Percentiles rank a stretch among this genome's conserved stretches.
These are phyloP conservation scores for Hyphopichia buzzinii DNA, from an alignment of 1,139 yeast genomes.

Conservation along the genomic window DNA sequence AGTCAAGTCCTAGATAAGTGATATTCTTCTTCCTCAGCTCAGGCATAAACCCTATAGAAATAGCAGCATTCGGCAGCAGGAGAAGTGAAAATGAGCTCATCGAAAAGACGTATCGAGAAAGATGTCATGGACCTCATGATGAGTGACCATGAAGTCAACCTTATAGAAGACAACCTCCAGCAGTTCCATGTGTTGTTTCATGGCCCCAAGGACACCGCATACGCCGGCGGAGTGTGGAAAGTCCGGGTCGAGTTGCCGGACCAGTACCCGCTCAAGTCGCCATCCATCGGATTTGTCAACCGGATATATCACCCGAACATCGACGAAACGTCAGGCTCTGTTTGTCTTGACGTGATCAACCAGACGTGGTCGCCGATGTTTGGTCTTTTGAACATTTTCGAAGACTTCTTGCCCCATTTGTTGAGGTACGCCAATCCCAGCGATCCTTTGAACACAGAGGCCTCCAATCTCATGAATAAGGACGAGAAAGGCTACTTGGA, in stretches of 20 bases:
- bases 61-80: too few species aligned
- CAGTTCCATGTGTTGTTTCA: constrained; percentile 82
- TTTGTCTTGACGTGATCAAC: constrained; percentile 93
- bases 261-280: constrained; percentile 93
- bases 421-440: constrained; percentile 90
- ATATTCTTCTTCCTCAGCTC: too few species aligned
- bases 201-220: constrained; percentile 89
- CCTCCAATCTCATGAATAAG: constrained; percentile 75
- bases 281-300: constrained; percentile 91
- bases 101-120: constrained; percentile 88
- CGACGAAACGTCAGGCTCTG: constrained; percentile 87
- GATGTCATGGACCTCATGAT: constrained; percentile 97
- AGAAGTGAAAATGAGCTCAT: constrained; percentile 55
- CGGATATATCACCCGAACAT: constrained; percentile 93
- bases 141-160: constrained; percentile 89
- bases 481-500: constrained; percentile 67
- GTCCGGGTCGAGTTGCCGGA: constrained; percentile 93
- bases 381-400: constrained; percentile 86
- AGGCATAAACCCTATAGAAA: too few species aligned
- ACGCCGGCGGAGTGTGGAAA: constrained; percentile 89
- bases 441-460: constrained; percentile 92
- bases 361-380: constrained; percentile 99
- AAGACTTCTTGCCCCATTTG: constrained; percentile 89
- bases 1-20: too few species aligned
- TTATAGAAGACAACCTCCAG: constrained; percentile 86